A percentile compares a stretch with the other conserved stretches of the same genome.
Conservation (phyloP, 2,329 filamentous ascomycete genomes). For the Botryosphaeria dothidea region DNA sequence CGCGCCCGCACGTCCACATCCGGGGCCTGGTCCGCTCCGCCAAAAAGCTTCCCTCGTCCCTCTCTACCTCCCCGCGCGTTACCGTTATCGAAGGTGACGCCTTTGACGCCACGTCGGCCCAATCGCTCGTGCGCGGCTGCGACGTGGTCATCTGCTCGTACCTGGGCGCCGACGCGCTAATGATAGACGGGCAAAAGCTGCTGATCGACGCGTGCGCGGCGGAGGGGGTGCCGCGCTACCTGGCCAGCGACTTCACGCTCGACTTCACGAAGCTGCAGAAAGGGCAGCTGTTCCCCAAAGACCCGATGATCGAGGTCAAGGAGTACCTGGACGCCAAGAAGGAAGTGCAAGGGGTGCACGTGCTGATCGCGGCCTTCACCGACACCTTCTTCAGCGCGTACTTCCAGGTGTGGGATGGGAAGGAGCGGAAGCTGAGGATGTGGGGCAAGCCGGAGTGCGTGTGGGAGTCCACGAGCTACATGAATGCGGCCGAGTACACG, state of each 20-base stretch:
- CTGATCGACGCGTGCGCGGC: conserved; percentile 44
- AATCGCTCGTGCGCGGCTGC: conserved; percentile 31
- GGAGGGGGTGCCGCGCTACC: conserved; percentile 40
- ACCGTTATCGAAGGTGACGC: conserved; percentile 29
- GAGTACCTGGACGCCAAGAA: conserved; percentile 38
- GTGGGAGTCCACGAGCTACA: conserved; percentile 42
- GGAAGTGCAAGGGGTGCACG: conserved; percentile 41
- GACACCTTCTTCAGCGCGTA: conserved; percentile 34
- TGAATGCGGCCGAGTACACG: conserved; percentile 39
- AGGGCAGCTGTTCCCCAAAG: conserved; percentile 41
- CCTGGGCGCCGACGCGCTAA: conserved; percentile 39
- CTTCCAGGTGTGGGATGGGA: conserved; percentile 28
- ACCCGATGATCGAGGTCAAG: conserved; percentile 44
- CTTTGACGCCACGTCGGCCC: conserved; percentile 27
- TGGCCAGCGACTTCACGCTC: conserved; percentile 45
- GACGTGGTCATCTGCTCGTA: conserved; percentile 45
- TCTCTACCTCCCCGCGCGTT: conserved; percentile 21
- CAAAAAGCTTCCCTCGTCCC: conserved; percentile 25
- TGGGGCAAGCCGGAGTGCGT: conserved; percentile 41
- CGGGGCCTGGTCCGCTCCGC: conserved; percentile 33
- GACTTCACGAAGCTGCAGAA: conserved; percentile 43
- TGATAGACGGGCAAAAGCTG: conserved; percentile 45
- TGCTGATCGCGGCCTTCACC: conserved; percentile 43
- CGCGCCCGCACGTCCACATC: conserved; percentile 26
- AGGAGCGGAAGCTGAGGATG: conserved; percentile 29